Base-by-base conservation (phyloP, 2,329 filamentous ascomycete genomes). In the Sordariomycetes sp. region DNA sequence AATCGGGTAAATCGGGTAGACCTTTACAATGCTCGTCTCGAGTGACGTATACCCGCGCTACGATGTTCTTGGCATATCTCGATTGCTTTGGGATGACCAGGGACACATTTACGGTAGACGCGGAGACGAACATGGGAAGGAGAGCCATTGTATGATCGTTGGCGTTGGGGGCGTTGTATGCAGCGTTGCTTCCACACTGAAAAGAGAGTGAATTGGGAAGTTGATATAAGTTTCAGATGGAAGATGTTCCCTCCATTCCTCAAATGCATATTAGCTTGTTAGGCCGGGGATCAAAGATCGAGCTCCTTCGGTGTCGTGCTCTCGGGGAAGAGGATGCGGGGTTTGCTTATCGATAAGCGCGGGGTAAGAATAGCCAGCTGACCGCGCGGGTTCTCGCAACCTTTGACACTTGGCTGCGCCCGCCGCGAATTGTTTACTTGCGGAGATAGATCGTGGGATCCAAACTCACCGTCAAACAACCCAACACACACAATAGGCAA, bases 291-390 rank as follows among this genome's bases (percentile, higher is more conserved):
- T n/a, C 1, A 2, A 45, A 17, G 39, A 45, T 4, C n/a, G 39
- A 45, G 39, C 13, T 45, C 39, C 5, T 45, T 17, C 17, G 13
- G 15, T 45, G 39, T 45, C 17, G 39, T 12, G 36, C 36, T 12
- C 10, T 39, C 24, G 22, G 22, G 32, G 20, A 35, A 10, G 35
- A 13, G 22, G 25, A 45, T 45, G 22, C 12, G 42, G 35, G 24
- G 36, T 17, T 35, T n/a, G 39, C 42, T 56, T 56, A 56, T 56
- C 54, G 54, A 56, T 56, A 56, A 56, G 25, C 13, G 54, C 54
- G 54, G 54, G 54, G 54, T 56, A 51, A 22, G n/a, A 35, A 17
- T 1, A n/a, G 25, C n/a, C 51, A 34, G 24, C 28, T 32, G 51
- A 3, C 51, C 2, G 1, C 12, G 17, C 6, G 5, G 48, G 51